Evolutionary conservation across 257 asterid species (phyloP), one percentile per base, ranked within the genome.

Genomic region (Anisodus acutangulus): DNA sequence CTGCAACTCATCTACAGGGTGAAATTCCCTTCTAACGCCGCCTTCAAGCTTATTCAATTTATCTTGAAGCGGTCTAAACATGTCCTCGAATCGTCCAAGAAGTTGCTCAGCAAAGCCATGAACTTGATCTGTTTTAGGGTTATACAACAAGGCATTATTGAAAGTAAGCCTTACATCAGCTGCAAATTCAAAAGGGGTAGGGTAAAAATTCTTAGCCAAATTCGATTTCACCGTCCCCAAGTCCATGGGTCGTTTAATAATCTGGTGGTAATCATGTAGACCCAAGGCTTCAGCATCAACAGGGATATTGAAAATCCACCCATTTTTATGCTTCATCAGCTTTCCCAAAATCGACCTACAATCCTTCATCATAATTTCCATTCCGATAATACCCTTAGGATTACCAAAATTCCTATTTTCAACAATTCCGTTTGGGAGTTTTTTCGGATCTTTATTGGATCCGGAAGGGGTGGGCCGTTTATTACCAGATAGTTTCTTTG

Each of bases 181-280:
- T 0, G 99, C 97, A 64, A 97, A 95, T 54, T 95, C 97, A 41
- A 67, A 26, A 0, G 98, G 98, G 10, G 94, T 82, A 8, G 80
- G 69, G 60, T 95, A 97, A 62, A 88, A 8, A 64, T 87, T 87
- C 81, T 90, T 92, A 5, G 89, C 85, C 2, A 95, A 85, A 88
- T 97, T 97, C 6, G 91, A 69, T 80, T 91, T 93, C 6, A 95
- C 98, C 35, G 98, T 91, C 3, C 99, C 98, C 66, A 97, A 93
- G 92, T 97, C 99, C 99, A 95, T 93, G 5, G 98, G 99, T 59
- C 91, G 85, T 90, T 94, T 93, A 79, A 97, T 95, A 87, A 97
- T 97, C 87, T 82, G 84, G 79, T 95, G 98, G 84, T 95, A 97
- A 91, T 97, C 99, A 78, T 90, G 97, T 85, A 93, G 98, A 72